phyloP scores from a whole-genome alignment of 495 filamentous ascomycete species.

The Monascus purpureus region DNA sequence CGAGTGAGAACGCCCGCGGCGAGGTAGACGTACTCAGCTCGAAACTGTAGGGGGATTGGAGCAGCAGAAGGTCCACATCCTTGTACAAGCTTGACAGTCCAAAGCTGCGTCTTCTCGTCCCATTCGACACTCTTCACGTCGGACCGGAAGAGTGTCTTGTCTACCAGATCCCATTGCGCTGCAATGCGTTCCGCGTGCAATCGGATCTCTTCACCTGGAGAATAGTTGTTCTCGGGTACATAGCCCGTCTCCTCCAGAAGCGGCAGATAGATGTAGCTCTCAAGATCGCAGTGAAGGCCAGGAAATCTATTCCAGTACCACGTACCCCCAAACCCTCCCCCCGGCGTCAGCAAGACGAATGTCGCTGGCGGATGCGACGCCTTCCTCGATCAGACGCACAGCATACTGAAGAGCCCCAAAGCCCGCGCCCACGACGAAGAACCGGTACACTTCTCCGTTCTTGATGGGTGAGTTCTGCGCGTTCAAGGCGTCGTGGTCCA shows the following conservation, averaged over 20 bases:
- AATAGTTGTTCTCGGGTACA: slow-evolving; percentile 29
- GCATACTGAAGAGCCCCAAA: slow-evolving; percentile 34
- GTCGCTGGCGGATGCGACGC: slow-evolving; percentile 18
- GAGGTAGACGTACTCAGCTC: slow-evolving; percentile 3
- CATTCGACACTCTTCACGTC: slow-evolving; percentile 9
- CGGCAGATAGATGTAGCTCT: slow-evolving; percentile 30
- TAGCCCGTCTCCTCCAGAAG: slow-evolving; percentile 47
- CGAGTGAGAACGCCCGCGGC: slow-evolving; percentile 4
- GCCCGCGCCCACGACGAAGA: slow-evolving; percentile 27
- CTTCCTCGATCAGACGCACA: slow-evolving; percentile 33
- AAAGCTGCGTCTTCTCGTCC: slow-evolving; percentile 11
- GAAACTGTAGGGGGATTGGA: slow-evolving; percentile 2
- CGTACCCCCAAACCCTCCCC: slow-evolving; percentile 35
- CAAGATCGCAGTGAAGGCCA: slow-evolving; percentile 18
- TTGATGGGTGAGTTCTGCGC: neutral
- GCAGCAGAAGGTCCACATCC: slow-evolving; percentile 9
- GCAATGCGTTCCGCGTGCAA: slow-evolving; percentile 13
- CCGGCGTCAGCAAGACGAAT: slow-evolving; percentile 38
- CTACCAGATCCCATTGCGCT: slow-evolving; percentile 25
- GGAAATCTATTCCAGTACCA: slow-evolving; percentile 35
- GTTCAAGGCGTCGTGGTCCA: neutral
- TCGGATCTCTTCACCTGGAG: slow-evolving; percentile 10
- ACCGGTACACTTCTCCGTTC: neutral
- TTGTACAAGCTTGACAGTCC: slow-evolving; percentile 25
- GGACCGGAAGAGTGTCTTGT: slow-evolving; percentile 30